phyloP scores from a whole-genome alignment of 163 green algal genomes.

The Volvox carteri region DNA sequence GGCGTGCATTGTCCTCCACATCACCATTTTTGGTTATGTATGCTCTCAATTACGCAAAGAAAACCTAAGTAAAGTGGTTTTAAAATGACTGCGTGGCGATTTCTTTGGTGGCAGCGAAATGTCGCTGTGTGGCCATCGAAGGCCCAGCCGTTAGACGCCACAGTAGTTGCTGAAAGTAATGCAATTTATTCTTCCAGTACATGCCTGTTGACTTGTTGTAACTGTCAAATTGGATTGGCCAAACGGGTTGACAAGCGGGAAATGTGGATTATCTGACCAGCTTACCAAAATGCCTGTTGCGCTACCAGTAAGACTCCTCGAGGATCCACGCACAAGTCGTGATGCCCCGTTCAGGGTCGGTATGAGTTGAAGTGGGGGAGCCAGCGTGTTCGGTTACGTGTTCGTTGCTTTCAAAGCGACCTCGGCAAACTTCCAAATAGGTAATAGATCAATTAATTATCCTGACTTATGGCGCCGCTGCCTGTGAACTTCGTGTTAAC shows the following conservation, averaged over 20 bases:
- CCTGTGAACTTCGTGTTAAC: background rate
- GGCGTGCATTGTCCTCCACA: too few species aligned
- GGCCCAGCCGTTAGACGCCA: background rate
- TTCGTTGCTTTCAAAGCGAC: background rate
- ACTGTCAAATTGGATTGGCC: background rate
- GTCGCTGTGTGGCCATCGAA: background rate
- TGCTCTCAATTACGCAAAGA: too few species aligned
- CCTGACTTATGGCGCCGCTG: too few species aligned
- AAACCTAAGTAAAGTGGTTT: background rate
- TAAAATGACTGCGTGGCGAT: too few species aligned
- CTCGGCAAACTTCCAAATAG: background rate
- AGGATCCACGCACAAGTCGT: background rate
- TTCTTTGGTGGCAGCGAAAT: too few species aligned
- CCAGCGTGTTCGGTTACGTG: constrained; percentile 31
- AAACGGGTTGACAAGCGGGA: too few species aligned
- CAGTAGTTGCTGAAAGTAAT: too few species aligned
- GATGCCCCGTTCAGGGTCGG: constrained; percentile 18
- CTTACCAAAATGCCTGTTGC: constrained; percentile 15
- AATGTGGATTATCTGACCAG: background rate
- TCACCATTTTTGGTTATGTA: too few species aligned
- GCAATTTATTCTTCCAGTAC: too few species aligned
- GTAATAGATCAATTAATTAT: background rate
- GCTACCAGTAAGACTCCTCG: background rate
- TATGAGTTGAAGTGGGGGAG: background rate
- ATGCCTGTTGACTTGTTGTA: background rate